Evolutionary conservation across 2,329 filamentous ascomycete genomes (phyloP), one percentile per base, ranked within the genome.

Genomic region (Fusarium bulbicola): DNA sequence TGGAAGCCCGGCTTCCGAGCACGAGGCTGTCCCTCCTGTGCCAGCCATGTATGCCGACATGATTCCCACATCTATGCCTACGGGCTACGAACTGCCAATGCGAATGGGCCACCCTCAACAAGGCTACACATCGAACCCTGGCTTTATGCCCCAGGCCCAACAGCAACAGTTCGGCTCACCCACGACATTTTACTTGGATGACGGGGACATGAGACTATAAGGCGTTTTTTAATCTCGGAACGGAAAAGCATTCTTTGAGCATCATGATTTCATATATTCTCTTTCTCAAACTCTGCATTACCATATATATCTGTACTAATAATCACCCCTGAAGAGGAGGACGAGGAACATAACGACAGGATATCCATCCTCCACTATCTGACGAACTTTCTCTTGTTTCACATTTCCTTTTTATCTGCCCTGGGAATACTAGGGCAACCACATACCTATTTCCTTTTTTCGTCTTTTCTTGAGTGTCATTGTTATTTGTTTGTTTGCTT

Each of bases 41-140:
- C 77, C 77, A 16, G 63, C 75, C n/a, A 78, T 78, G 76, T 78
- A 78, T 61, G 72, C 74, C 45, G 73, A 77, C 54, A 77, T 77
- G 73, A 77, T 78, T 20, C 77, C 77, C 30, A 78, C 77, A 39
- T 78, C 77, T 10, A 60, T 78, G 34, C 77, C 77, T 7, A 63
- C 72, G 10, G 77, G 77, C n/a, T 78, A 78, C 49, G 76, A 78
- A 59, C 64, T 78, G 63, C 77, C 77, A 16, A 77, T 78, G 74
- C 77, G 77, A 45, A 78, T 78, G 77, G 70, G 74, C 16, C 77
- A 77, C 34, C 68, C 63, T 8, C 66, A 67, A 6, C 71, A 74
- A 49, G 64, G 68, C 15, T 78, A 71, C 66, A 78, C 74, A 46
- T 75, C 74, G 6, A 77, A 76, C 60, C 76, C 74, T 12, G 62